These are phyloP conservation scores for Colletotrichum caudatum DNA, from an alignment of 2,329 filamentous ascomycete genomes.

Conservation along the genomic window DNA sequence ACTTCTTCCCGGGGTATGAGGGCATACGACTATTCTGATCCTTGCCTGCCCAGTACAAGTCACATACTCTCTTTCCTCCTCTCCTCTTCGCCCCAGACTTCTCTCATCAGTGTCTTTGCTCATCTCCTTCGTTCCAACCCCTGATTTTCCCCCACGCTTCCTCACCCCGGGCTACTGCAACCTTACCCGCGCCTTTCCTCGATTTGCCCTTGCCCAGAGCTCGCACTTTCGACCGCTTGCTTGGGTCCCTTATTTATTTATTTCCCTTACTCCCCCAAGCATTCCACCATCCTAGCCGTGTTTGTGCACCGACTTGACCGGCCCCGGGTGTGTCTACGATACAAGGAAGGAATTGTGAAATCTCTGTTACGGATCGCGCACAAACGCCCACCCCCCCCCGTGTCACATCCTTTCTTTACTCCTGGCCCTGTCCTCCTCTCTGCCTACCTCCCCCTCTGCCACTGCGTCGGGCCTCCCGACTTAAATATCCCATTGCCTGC, in stretches of 20 bases:
- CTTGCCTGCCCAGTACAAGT: neutral
- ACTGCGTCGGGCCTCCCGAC: constrained; percentile 13
- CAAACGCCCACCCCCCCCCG: constrained; percentile 32
- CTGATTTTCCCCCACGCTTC: constrained; percentile 41
- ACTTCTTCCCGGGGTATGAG: neutral
- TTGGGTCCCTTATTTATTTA: constrained; percentile 33
- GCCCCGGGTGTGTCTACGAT: constrained; percentile 32
- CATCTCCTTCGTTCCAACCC: constrained; percentile 35
- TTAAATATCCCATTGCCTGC: constrained; percentile 39
- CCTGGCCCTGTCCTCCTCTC: constrained; percentile 8
- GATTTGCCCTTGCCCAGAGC: constrained; percentile 36
- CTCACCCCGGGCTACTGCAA: constrained; percentile 41
- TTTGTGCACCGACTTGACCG: constrained; percentile 39
- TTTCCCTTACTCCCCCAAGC: constrained; percentile 18
- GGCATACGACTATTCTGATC: constrained; percentile 19
- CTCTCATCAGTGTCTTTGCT: constrained; percentile 23
- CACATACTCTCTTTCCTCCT: constrained; percentile 13
- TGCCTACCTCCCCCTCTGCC: neutral
- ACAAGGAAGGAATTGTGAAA: constrained; percentile 41
- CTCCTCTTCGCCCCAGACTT: constrained; percentile 1
- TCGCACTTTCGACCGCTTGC: constrained; percentile 39
- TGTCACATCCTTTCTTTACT: constrained; percentile 18
- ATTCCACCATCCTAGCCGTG: constrained; percentile 39
- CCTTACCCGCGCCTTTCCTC: constrained; percentile 39
- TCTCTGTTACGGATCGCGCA: constrained; percentile 41